These are phyloP conservation scores for Mycothermus thermophilus DNA, from an alignment of 495 filamentous ascomycete species.

Conservation along the genomic window DNA sequence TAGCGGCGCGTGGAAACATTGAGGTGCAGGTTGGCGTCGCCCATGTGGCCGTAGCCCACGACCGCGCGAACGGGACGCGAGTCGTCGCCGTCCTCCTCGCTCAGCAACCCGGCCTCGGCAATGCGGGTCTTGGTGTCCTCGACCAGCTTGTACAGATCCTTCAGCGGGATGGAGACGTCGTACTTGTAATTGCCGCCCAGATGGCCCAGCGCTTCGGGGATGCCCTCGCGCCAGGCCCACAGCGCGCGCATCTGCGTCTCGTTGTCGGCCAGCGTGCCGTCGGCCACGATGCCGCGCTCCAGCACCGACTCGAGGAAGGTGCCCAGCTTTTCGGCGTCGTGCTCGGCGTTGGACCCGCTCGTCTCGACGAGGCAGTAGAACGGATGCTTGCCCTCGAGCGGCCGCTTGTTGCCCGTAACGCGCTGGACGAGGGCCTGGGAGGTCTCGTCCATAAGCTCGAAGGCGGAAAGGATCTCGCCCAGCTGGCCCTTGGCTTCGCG, in stretches of 20 bases:
- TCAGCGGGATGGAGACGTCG: constrained; percentile 83
- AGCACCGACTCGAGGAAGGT: constrained; percentile 82
- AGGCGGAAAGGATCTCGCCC: constrained; percentile 88
- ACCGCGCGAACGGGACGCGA: constrained; percentile 81
- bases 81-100: constrained; percentile 58
- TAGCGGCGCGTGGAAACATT: constrained; percentile 73
- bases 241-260: constrained; percentile 75
- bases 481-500: constrained; percentile 76
- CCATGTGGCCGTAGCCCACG: constrained; percentile 97
- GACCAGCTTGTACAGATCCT: constrained; percentile 78
- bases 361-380: constrained; percentile 98
- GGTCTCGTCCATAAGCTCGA: constrained; percentile 87
- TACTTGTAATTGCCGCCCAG: constrained; percentile 97
- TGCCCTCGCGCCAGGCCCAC: constrained; percentile 89
- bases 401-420: constrained; percentile 62
- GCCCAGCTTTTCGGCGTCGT: constrained; percentile 78
- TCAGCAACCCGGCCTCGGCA: constrained; percentile 57
- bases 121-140: constrained; percentile 65
- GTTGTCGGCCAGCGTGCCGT: constrained; percentile 82
- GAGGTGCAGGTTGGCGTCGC: constrained; percentile 86
- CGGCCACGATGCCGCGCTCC: constrained; percentile 65
- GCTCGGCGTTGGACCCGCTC: constrained; percentile 82
- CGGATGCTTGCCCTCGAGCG: constrained; percentile 67
- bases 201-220: constrained; percentile 76
- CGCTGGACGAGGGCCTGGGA: constrained; percentile 61